A percentile compares a stretch with the other conserved stretches of the same genome.
These are phyloP conservation scores for Phaeosphaeriaceae sp. DNA, from an alignment of 2,329 filamentous ascomycete genomes.

Conservation along the genomic window DNA sequence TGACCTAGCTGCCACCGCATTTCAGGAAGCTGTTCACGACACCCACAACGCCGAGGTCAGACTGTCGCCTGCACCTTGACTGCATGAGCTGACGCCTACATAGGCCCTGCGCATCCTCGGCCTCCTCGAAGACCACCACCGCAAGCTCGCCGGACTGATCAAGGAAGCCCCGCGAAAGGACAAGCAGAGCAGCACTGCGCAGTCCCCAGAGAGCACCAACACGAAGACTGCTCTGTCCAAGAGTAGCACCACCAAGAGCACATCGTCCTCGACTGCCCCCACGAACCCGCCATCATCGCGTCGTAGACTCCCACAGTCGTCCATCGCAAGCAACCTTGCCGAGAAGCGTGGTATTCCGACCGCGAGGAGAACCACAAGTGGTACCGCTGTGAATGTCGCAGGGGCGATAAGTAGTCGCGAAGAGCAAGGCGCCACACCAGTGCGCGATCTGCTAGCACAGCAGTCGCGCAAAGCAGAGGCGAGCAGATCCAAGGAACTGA, in stretches of 20 bases:
- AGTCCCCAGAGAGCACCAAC: constrained; percentile 16
- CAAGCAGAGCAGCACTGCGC: constrained; percentile 23
- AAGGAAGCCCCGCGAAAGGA: constrained; percentile 64
- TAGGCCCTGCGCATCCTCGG: constrained; percentile 83
- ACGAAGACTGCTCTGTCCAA: constrained; percentile 18
- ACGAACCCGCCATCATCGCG: constrained; percentile 43
- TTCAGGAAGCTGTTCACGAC: constrained; percentile 78
- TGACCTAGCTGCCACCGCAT: constrained; percentile 85
- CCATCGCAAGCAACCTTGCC: constrained; percentile 87
- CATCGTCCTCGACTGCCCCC: constrained; percentile 48
- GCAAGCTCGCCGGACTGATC: constrained; percentile 80
- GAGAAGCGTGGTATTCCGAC: constrained; percentile 79
- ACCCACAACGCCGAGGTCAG: constrained; percentile 68
- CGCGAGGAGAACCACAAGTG: constrained; percentile 66
- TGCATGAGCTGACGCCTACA: not conserved
- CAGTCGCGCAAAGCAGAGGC: constrained; percentile 38
- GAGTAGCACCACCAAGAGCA: constrained; percentile 27
- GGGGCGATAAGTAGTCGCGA: constrained; percentile 68
- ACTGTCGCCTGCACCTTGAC: not conserved
- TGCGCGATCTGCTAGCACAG: constrained; percentile 41
- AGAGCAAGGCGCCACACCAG: constrained; percentile 39
- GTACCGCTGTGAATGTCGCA: constrained; percentile 75
- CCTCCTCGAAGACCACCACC: constrained; percentile 88
- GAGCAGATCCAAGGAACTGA: constrained; percentile 17
- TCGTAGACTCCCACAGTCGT: constrained; percentile 69